Evolutionary conservation across 805 yeast species (phyloP).

Genomic region (Candida dendrica): DNA sequence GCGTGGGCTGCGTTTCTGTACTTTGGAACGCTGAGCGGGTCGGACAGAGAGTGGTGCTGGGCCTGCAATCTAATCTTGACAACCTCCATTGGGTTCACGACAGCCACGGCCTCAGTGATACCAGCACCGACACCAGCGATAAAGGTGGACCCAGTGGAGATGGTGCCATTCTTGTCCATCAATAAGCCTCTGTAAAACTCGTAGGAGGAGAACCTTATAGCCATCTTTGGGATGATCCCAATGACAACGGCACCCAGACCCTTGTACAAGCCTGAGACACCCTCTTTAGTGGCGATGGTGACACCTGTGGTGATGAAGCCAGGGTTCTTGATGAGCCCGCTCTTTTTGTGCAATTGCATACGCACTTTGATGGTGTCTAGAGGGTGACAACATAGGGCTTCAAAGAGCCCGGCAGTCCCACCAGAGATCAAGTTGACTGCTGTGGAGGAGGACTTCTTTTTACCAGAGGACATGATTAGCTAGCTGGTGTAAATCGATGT

Average conservation of each 20-base stretch:
- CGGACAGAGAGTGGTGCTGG: conserved; percentile 84
- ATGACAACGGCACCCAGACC: conserved; percentile 96
- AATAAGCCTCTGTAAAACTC: conserved; percentile 76
- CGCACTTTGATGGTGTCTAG: conserved; percentile 94
- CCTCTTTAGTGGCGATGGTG: conserved; percentile 70
- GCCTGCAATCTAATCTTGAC: conserved; percentile 95
- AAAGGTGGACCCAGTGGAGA: conserved; percentile 71
- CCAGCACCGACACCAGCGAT: conserved; percentile 97
- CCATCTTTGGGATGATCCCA: conserved; percentile 98
- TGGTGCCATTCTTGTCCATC: conserved; percentile 48
- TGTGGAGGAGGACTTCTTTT: conserved; percentile 31
- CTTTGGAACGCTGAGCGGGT: conserved; percentile 69
- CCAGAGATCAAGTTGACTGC: conserved; percentile 79
- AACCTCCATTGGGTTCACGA: conserved; percentile 96
- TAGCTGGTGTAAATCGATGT: too few relatives aligned
- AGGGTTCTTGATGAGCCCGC: conserved; percentile 64
- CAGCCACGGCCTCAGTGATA: conserved; percentile 87
- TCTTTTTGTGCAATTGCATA: conserved; percentile 82
- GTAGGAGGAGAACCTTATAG: conserved; percentile 89
- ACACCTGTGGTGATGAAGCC: conserved; percentile 83
- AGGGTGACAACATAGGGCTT: conserved; percentile 98
- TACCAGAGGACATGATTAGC: conserved; percentile 20
- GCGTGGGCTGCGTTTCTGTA: conserved; percentile 93
- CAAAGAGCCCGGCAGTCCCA: conserved; percentile 94
- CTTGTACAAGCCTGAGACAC: conserved; percentile 80